A percentile compares a stretch with the other conserved stretches of the same genome.
phyloP scores from a whole-genome alignment of 495 filamentous ascomycete species.

The Staphylotrichum tortipilum region DNA sequence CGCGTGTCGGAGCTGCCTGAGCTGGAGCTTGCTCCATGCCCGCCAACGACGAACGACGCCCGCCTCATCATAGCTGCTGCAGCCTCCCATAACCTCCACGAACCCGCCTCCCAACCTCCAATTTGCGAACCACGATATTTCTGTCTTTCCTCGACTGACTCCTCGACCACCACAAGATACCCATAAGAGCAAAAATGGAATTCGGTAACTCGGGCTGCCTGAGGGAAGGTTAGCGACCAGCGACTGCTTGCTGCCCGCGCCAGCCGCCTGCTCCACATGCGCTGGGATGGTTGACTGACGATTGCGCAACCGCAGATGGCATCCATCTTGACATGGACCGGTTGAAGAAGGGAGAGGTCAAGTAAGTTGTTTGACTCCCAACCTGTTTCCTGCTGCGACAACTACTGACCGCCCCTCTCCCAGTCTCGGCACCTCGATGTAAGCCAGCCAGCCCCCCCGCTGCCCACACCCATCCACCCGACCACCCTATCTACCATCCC shows the following conservation, averaged over 20 bases:
- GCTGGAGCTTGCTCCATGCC: slow-evolving; percentile 27
- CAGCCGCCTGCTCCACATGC: slow-evolving; percentile 6
- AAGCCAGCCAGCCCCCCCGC: slow-evolving; percentile 36
- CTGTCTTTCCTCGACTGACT: background rate
- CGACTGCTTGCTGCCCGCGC: slow-evolving; percentile 20
- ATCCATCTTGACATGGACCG: slow-evolving; percentile 98
- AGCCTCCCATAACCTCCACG: slow-evolving; percentile 5
- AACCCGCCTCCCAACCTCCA: background rate
- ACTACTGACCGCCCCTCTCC: slow-evolving; percentile 16
- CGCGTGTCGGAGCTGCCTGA: slow-evolving; percentile 42
- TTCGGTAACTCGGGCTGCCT: slow-evolving; percentile 60
- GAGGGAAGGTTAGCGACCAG: no score
- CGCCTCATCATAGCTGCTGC: slow-evolving; percentile 10
- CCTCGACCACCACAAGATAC: slow-evolving; percentile 4
- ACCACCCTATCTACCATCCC: no score
- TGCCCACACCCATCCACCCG: no score
- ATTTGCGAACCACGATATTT: background rate
- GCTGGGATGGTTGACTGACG: slow-evolving; percentile 5
- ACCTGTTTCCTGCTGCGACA: background rate
- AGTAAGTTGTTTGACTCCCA: slow-evolving; percentile 50
- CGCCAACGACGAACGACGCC: slow-evolving; percentile 14
- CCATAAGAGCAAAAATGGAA: slow-evolving; percentile 36
- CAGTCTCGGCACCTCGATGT: slow-evolving; percentile 97
- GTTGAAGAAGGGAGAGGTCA: slow-evolving; percentile 45
- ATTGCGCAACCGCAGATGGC: slow-evolving; percentile 61